Evolutionary conservation across 108 stramenopile species (phyloP).

Genomic region (Pseudonitzschia delicatissima): DNA sequence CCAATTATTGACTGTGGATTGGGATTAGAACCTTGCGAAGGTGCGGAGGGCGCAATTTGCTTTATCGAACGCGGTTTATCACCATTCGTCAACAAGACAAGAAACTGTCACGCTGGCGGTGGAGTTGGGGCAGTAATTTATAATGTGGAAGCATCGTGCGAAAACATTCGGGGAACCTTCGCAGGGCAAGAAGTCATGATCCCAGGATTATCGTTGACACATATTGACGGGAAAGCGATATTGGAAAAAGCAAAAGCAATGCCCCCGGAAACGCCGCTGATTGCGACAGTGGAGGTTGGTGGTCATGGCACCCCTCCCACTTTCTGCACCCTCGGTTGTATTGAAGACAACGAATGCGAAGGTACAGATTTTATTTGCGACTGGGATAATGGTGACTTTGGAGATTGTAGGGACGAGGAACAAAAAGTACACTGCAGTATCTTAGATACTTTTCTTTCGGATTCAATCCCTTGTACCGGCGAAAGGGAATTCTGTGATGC

Average conservation of each 20-base stretch:
- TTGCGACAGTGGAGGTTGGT: slow-evolving; percentile 1
- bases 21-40: slow-evolving; percentile 6
- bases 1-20: slow-evolving; percentile 9
- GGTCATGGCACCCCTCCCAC: background rate
- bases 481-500: background rate
- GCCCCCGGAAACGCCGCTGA: background rate
- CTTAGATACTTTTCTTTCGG: background rate
- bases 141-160: background rate
- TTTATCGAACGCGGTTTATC: background rate
- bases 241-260: background rate
- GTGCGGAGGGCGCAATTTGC: background rate
- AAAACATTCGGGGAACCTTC: slow-evolving; percentile 7
- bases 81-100: slow-evolving; percentile 8
- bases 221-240: background rate
- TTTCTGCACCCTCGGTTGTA: background rate
- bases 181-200: background rate
- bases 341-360: background rate
- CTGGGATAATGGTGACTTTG: background rate
- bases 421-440: background rate
- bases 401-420: background rate
- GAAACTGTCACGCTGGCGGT: slow-evolving; percentile 7
- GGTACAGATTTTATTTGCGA: background rate
- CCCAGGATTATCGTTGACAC: slow-evolving; percentile 1
- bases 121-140: slow-evolving; percentile 10
- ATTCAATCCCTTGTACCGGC: background rate